Base-by-base conservation (phyloP, 1,139 yeast genomes). In the Ogataea hybrid region DNA sequence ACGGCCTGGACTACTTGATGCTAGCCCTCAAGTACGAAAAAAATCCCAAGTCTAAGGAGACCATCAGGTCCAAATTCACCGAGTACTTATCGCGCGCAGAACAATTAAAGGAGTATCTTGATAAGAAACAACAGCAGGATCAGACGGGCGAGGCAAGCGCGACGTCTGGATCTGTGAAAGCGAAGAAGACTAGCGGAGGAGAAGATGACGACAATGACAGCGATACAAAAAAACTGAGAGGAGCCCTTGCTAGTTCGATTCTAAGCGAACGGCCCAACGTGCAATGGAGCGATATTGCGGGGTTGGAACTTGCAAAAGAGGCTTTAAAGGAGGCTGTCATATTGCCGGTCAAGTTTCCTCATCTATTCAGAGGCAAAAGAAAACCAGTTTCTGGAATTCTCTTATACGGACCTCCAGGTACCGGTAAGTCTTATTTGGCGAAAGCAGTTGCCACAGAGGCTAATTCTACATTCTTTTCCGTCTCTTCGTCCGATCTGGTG, bases 381-480 rank as follows among this genome's bases (percentile, higher is more conserved):
- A 87, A 87, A 60, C 98, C 99, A 1, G 82, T 95, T 3, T 73
- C 87, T 5, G 99, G 99, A 33, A 92, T 94, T 39, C 68, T 94
- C 38, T 70, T 94, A 30, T 94, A 89, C 62, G 99, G 98, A 0
- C 98, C 98, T 11, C 99, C 98, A 3, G 99, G 98, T 58, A 94
- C 99, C 0, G 99, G 98, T 71, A 94, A 94, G 61, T 90, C 97
- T 1, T 92, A 83, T 62, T 70, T 94, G 46, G 98, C 98, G 12
- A 92, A 92, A 60, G 98, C 98, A 0, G 97, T 92, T 4, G 99
- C 99, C 21, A 92, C 98, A 0, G 99, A 92, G 61, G 96, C 98
- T 41, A 89, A 90, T 59, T 86, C 96, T 0, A 92, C 98, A 0
- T 92, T 92, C 57, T 94, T 92, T 64, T 86, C 96, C 4, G 96